Percentiles rank a stretch among this genome's conserved stretches.
phyloP scores from a whole-genome alignment of 768 basidiomycete species.

The Mycena albidolilacea region DNA sequence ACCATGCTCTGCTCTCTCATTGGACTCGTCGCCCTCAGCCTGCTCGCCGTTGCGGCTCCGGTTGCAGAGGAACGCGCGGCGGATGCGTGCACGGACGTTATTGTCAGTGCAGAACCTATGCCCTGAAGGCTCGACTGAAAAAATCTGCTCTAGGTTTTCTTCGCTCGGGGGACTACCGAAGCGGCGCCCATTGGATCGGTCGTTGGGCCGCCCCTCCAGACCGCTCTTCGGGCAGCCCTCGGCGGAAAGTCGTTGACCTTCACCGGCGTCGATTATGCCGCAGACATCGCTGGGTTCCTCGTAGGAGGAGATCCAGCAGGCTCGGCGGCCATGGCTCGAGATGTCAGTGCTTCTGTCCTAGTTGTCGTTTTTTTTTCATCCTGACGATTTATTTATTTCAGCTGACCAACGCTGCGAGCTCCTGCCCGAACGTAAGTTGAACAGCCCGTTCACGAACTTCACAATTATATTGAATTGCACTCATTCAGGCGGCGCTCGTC shows the following conservation, averaged over 20 bases:
- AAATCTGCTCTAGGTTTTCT: slow-evolving; percentile 44
- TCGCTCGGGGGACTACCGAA: slow-evolving; percentile 57
- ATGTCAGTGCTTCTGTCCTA: slow-evolving; percentile 40
- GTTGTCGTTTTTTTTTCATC: not conserved
- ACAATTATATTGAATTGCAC: not conserved
- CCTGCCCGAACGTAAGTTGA: slow-evolving; percentile 39
- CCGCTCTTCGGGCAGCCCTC: slow-evolving; percentile 48
- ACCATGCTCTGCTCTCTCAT: slow-evolving; percentile 29
- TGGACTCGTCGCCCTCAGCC: slow-evolving; percentile 8
- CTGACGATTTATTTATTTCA: not conserved
- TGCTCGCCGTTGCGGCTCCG: slow-evolving; percentile 14
- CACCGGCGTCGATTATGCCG: slow-evolving; percentile 55
- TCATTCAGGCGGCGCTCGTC: slow-evolving; percentile 39
- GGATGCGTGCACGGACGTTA: slow-evolving; percentile 29
- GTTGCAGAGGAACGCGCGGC: slow-evolving; percentile 19
- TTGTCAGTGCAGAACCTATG: slow-evolving; percentile 12
- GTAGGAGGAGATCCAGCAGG: slow-evolving; percentile 54
- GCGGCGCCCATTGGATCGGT: slow-evolving; percentile 51
- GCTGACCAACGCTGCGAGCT: slow-evolving; percentile 14
- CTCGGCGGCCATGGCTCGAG: slow-evolving; percentile 52
- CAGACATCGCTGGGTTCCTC: slow-evolving; percentile 53
- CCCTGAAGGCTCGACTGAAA: not conserved
- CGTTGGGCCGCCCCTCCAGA: slow-evolving; percentile 55
- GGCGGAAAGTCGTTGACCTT: slow-evolving; percentile 51
- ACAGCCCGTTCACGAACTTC: not conserved